Percentiles rank a stretch among this genome's conserved stretches.
Evolutionary conservation across 768 basidiomycete species (phyloP).

Genomic region (Hydnomerulius pinastri): DNA sequence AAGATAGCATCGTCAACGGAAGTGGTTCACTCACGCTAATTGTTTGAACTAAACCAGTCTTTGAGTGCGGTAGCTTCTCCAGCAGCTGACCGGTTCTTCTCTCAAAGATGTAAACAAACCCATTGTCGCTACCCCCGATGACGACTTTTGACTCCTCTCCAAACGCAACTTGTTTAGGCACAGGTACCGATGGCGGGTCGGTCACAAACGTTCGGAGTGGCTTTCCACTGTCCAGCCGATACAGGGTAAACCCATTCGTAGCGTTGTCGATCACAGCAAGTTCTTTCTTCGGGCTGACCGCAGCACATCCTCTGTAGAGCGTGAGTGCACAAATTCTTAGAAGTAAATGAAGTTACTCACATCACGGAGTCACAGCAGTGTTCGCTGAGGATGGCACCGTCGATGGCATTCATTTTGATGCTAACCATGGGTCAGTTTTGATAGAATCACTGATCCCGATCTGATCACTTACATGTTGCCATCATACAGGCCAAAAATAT

Average conservation of each 20-base stretch:
- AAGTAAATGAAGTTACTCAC: neutral
- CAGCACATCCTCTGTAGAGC: conserved; percentile 3
- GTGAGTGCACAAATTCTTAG: neutral
- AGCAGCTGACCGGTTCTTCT: neutral
- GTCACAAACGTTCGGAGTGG: conserved; percentile 1
- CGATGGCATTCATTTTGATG: conserved; percentile 3
- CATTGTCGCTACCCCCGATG: conserved; percentile 6
- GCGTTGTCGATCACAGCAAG: conserved; percentile 9
- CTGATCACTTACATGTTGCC: conserved; percentile 11
- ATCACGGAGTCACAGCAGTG: conserved; percentile 7
- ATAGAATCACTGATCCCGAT: too few relatives aligned
- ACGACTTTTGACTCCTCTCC: conserved; percentile 6
- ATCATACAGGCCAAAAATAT: conserved; percentile 11
- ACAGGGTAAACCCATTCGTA: conserved; percentile 6
- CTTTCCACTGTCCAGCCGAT: neutral
- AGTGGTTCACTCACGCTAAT: neutral
- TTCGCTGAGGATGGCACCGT: conserved; percentile 3
- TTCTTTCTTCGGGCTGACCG: neutral
- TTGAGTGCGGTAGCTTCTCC: neutral
- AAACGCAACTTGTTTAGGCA: conserved; percentile 12
- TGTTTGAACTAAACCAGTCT: neutral
- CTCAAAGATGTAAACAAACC: conserved; percentile 6
- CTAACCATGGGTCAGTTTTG: neutral
- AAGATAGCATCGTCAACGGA: neutral
- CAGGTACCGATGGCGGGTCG: neutral